A percentile compares a stretch with the other conserved stretches of the same genome.
Conservation (phyloP, 1,139 yeast species). For the Candida buenavistaensis region DNA sequence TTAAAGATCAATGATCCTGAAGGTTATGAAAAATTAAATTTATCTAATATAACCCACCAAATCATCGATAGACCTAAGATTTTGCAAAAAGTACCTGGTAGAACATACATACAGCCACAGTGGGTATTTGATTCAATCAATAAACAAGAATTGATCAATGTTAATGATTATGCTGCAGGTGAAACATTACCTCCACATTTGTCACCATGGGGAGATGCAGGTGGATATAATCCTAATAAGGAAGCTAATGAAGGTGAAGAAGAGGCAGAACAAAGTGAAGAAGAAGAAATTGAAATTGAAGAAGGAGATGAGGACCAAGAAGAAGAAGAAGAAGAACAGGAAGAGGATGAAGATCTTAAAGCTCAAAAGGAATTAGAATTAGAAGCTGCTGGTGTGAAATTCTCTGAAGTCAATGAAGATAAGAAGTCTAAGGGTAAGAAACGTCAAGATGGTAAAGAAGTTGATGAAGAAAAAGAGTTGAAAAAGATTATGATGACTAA, state of each 20-base stretch:
- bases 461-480: slow-evolving; percentile 81
- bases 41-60: slow-evolving; percentile 83
- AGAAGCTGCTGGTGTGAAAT: slow-evolving; percentile 86
- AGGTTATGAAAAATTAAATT: slow-evolving; percentile 50
- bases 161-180: slow-evolving; percentile 85
- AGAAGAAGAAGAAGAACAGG: slow-evolving; percentile 47
- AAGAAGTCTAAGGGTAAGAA: slow-evolving; percentile 31
- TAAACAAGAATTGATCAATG: slow-evolving; percentile 71
- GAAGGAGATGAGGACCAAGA: slow-evolving; percentile 47
- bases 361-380: slow-evolving; percentile 85
- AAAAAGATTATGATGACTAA: slow-evolving; percentile 97
- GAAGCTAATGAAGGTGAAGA: slow-evolving; percentile 28
- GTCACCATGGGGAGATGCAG: slow-evolving; percentile 98
- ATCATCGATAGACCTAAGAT: slow-evolving; percentile 90
- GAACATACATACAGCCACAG: slow-evolving; percentile 96
- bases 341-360: slow-evolving; percentile 57
- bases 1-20: slow-evolving; percentile 44
- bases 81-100: slow-evolving; percentile 75
- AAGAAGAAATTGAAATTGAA: slow-evolving; percentile 52
- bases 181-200: slow-evolving; percentile 95
- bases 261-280: slow-evolving; percentile 43
- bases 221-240: slow-evolving; percentile 82
- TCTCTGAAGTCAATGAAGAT: slow-evolving; percentile 49
- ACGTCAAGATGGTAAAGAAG: slow-evolving; percentile 24
- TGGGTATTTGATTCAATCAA: slow-evolving; percentile 95